Evolutionary conservation across 2,329 filamentous ascomycete species (phyloP).

Genomic region (Colletotrichum musae): DNA sequence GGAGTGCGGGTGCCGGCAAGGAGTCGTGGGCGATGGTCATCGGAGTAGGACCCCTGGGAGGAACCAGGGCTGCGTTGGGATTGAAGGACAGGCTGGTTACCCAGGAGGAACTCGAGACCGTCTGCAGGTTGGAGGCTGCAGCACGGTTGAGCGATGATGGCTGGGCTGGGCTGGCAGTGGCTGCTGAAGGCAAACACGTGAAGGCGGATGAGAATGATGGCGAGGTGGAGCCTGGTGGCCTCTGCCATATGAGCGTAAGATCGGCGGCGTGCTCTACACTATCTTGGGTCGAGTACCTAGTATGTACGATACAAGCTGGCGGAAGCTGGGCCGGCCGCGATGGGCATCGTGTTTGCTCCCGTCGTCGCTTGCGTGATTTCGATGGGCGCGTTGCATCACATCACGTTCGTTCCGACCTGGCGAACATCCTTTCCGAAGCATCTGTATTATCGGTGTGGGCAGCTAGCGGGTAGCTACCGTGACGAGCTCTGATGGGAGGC

Average conservation of each 20-base stretch:
- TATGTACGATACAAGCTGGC: background rate
- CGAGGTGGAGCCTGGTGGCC: background rate
- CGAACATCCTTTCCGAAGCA: background rate
- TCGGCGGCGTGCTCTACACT: constrained; percentile 1
- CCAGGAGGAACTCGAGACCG: background rate
- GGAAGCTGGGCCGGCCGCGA: constrained; percentile 4
- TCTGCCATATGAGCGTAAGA: constrained; percentile 18
- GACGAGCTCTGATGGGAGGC: background rate
- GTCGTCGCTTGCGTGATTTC: constrained; percentile 11
- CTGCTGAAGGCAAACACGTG: constrained; percentile 28
- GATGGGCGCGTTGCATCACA: background rate
- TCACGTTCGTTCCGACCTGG: background rate
- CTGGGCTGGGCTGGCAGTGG: constrained; percentile 4
- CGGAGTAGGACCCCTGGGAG: constrained; percentile 24
- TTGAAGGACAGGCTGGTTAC: constrained; percentile 12
- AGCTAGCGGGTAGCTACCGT: background rate
- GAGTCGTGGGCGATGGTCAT: constrained; percentile 18
- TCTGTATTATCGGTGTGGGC: background rate
- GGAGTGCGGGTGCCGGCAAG: constrained; percentile 26
- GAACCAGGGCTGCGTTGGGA: constrained; percentile 27
- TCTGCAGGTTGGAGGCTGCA: background rate
- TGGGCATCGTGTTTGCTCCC: constrained; percentile 16
- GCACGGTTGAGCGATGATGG: background rate
- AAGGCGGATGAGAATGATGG: constrained; percentile 9
- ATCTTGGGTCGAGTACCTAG: background rate